Evolutionary conservation across 805 yeast species (phyloP), one percentile per base, ranked within the genome.

Genomic region (Starmerella floricola): DNA sequence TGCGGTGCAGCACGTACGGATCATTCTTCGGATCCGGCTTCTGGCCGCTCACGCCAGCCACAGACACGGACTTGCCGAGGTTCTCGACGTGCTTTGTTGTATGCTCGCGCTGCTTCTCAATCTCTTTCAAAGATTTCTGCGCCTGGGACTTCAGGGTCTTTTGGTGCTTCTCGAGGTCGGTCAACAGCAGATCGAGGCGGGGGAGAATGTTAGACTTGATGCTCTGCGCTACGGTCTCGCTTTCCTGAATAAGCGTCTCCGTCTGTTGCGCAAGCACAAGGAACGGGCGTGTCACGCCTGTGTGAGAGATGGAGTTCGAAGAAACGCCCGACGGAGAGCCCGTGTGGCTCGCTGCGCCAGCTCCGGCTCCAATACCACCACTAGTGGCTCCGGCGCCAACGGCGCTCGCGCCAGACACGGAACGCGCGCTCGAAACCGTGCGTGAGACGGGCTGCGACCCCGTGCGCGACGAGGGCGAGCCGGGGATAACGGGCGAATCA

Each of bases 1-100:
- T 34, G 40, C 74, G 64, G 48, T 66, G 65, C 36, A 63, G 49
- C 21, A 68, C 51, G 48, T 67, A 73, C 3, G 78, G 78, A 50
- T 72, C 78, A 31, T 54, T 54, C 38, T 58, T 56, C 36, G 63
- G 62, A 23, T 68, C 73, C 2, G 60, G 46, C 46, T 58, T 63
- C 32, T 50, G 45, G 16, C 49, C 42, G 26, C 47, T 40, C 31
- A 63, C 62, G 8, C 60, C 36, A 12, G 65, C 59, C 16, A 50
- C 41, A 26, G 55, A 55, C 4, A 42, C 42, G 19, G 50, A 15
- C 24, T 62, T 56, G 18, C 48, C 49, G n/a, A 65, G 54, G 18
- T 53, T 52, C 48, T 62, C 66, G 26, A 71, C 52, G 16, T 63
- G 65, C 51, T 63, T 66, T 41, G 59, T 57, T 4, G 69, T 64